Conservation (phyloP, 1,139 yeast genomes). For the Tardiomyces blankii region DNA sequence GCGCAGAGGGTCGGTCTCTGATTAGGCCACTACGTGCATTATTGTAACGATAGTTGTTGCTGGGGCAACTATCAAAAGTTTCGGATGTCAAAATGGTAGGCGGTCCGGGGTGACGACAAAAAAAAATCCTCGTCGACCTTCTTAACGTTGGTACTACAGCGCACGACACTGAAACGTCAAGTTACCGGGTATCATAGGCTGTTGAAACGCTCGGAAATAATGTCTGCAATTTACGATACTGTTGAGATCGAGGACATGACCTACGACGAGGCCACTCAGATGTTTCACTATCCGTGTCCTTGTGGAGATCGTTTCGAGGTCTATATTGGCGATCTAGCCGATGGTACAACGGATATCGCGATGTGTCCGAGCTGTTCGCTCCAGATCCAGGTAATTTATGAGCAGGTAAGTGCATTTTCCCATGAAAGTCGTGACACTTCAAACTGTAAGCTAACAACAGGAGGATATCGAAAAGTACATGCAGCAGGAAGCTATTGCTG, state of each 20-base stretch:
- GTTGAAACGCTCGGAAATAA: not conserved
- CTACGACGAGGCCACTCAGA: slow-evolving; percentile 66
- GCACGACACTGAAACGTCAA: too few relatives aligned
- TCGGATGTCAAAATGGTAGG: too few relatives aligned
- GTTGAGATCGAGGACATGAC: slow-evolving; percentile 96
- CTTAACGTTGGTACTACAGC: too few relatives aligned
- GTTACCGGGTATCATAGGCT: too few relatives aligned
- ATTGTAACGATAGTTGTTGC: too few relatives aligned
- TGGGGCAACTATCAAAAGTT: too few relatives aligned
- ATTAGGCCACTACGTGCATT: too few relatives aligned
- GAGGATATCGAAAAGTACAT: not conserved
- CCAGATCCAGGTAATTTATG: slow-evolving; percentile 87
- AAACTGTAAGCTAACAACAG: slow-evolving; percentile 3
- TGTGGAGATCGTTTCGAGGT: slow-evolving; percentile 95
- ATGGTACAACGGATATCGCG: slow-evolving; percentile 84
- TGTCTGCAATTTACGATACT: slow-evolving; percentile 51
- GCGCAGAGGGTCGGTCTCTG: too few relatives aligned
- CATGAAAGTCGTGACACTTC: slow-evolving; percentile 14
- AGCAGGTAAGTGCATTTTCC: slow-evolving; percentile 23
- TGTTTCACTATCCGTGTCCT: slow-evolving; percentile 94
- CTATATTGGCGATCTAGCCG: slow-evolving; percentile 69
- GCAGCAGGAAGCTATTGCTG: not conserved
- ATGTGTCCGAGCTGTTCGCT: slow-evolving; percentile 94
- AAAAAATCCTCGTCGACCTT: too few relatives aligned
- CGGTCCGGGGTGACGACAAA: too few relatives aligned